Evolutionary conservation across 2,329 filamentous ascomycete species (phyloP), one percentile per base, ranked within the genome.

Genomic region (Lasiodiplodia sp.): DNA sequence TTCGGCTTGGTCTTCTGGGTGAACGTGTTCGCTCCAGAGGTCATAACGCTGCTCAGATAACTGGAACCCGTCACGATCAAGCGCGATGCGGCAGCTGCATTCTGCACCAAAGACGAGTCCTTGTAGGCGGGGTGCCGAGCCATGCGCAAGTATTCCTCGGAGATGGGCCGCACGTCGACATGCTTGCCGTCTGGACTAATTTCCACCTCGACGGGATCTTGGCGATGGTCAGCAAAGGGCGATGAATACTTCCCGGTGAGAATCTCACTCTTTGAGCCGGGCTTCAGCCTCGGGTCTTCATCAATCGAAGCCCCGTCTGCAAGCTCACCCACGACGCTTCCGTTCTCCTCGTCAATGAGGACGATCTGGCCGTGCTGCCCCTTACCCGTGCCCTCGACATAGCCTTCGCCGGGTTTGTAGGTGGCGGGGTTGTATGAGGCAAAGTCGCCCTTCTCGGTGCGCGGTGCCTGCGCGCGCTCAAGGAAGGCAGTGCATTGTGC

Each of bases 401-500:
- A 96, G 0, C 84, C 93, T 79, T 96, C 89, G 16, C 94, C 94
- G 0, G 92, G 91, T 40, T 87, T 89, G 80, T 91, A 98, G 73
- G 91, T 87, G 28, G 89, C 88, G 0, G 95, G 95, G 76, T 97
- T 94, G 80, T 98, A 98, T 49, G 78, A 70, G 4, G 55, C 18
- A 3, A 31, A 23, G 53, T 77, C 77, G 64, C 79, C 78, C 71
- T 79, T 72, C 66, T 74, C 75, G 23, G 79, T 73, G 31, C 84
- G 90, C 7, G 92, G 89, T n/a, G 76, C 74, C 51, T 90, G 85
- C 11, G 92, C 91, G 55, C 94, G 89, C 80, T 98, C 95, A 4
- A 97, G 87, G 79, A 99, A 98, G 2, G 95, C 93, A 2, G 95
- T 98, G 80, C 95, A 98, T 81, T 98, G 94, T n/a, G 95, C 95